Base-by-base conservation (phyloP, 805 yeast species). In the Metschnikowia gelsemii region DNA sequence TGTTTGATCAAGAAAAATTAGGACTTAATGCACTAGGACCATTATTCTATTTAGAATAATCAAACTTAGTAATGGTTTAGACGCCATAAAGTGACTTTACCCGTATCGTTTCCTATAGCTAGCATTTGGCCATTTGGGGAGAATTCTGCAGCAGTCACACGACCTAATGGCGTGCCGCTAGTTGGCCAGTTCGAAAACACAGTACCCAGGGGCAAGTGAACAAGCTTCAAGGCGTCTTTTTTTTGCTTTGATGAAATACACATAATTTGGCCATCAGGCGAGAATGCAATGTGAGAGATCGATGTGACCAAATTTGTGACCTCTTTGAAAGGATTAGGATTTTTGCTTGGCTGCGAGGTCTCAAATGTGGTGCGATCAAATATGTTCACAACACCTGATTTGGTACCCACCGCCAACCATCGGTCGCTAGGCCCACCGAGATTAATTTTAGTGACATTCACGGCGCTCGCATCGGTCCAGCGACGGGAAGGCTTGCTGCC, bases 171-270 rank as follows among this genome's bases (percentile, higher is more conserved):
- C 0, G 99, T 91, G 5, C 89, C 89, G 38, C 91, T 82, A 2
- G 98, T 93, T 13, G 99, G 99, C 99, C 99, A 93, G 69, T 93
- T 93, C 35, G 82, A 73, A 66, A 82, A 93, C 5, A 87, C 96
- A 14, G 87, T 78, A 50, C 91, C 87, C 19, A 86, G 76, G 17
- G 97, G 96, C 43, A 91, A 64, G 59, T 93, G 98, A 9, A 88
- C 90, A 49, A 93, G 61, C 56, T 90, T 77, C 46, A 93, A 70
- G 3, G 96, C 87, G 62, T 93, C 98, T 54, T 83, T 80, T 66
- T 82, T 80, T 4, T 84, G 88, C 54, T 95, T 75, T 7, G 95
- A 85, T 0, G 96, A 91, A 49, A 90, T 75, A 54, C 88, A 84
- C 48, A 93, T 67, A 13, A 93, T 64, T 63, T 93, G 99, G 1